Conservation (phyloP, 2,329 filamentous ascomycete genomes). For the Stagonosporopsis rhizophila region DNA sequence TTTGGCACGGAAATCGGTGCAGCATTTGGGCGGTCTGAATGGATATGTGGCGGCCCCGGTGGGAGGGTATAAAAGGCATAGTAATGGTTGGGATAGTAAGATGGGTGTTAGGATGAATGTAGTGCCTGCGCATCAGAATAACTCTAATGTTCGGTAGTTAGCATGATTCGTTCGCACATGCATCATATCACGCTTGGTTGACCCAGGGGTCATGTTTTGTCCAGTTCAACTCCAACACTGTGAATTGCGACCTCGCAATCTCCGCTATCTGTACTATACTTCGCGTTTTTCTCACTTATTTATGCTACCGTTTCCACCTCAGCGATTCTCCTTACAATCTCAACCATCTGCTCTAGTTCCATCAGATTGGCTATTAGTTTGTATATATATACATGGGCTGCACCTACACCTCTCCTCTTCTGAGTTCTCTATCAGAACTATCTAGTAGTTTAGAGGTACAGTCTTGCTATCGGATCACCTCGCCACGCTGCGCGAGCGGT, state of each 20-base stretch:
- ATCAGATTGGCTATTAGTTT: too few relatives aligned
- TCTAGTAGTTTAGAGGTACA: too few relatives aligned
- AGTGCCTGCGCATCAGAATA: background rate
- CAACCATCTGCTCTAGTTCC: too few relatives aligned
- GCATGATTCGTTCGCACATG: background rate
- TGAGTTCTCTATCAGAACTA: too few relatives aligned
- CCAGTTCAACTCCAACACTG: background rate
- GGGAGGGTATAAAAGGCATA: background rate
- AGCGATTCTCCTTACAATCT: too few relatives aligned
- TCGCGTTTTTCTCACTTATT: too few relatives aligned
- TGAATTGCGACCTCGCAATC: background rate
- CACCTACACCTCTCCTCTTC: too few relatives aligned
- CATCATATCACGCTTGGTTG: background rate
- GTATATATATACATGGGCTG: too few relatives aligned
- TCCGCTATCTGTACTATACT: background rate
- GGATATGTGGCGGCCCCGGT: background rate
- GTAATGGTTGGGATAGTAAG: constrained; percentile 4
- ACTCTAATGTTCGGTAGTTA: background rate
- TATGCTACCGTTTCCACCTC: too few relatives aligned
- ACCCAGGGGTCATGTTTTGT: background rate
- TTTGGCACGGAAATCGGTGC: constrained; percentile 6
- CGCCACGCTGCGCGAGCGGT: too few relatives aligned
- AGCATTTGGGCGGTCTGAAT: background rate
- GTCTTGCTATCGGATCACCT: too few relatives aligned
- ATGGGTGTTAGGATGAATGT: background rate